phyloP scores from a whole-genome alignment of 352 stramenopile species.

The Pythium grandisporangium region DNA sequence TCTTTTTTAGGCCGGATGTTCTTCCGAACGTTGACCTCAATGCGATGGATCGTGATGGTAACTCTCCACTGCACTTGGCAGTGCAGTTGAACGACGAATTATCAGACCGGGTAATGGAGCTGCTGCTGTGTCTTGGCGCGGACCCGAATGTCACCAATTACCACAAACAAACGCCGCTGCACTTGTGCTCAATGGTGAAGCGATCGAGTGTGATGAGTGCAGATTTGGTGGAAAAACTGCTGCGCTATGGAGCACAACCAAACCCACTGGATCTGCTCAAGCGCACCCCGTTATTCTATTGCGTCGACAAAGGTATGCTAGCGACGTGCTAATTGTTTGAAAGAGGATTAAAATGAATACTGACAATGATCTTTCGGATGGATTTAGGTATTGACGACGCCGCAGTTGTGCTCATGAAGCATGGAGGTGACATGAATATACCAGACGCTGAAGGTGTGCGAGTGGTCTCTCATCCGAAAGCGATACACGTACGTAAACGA shows the following conservation, averaged over 20 bases:
- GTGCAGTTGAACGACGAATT: slow-evolving; percentile 50
- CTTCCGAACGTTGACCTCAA: slow-evolving; percentile 58
- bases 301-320: slow-evolving; percentile 55
- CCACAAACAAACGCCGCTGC: slow-evolving; percentile 63
- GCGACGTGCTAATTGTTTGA: not conserved
- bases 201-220: slow-evolving; percentile 23
- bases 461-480: slow-evolving; percentile 46
- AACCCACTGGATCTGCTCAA: slow-evolving; percentile 56
- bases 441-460: slow-evolving; percentile 46
- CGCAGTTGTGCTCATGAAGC: slow-evolving; percentile 42
- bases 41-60: slow-evolving; percentile 56
- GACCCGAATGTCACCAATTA: slow-evolving; percentile 54
- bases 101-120: slow-evolving; percentile 52
- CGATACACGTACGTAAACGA: slow-evolving; percentile 34
- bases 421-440: slow-evolving; percentile 65
- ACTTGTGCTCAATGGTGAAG: slow-evolving; percentile 66
- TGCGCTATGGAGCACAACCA: slow-evolving; percentile 46
- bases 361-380: not conserved
- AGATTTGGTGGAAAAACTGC: slow-evolving; percentile 50
- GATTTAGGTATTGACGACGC: slow-evolving; percentile 60
- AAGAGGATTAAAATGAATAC: not conserved
- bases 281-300: slow-evolving; percentile 68
- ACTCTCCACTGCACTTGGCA: slow-evolving; percentile 56
- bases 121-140: slow-evolving; percentile 62
- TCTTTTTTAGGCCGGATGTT: slow-evolving; percentile 75